Evolutionary conservation across 1,139 yeast genomes (phyloP).

Genomic region (Taiozyma sp.): DNA sequence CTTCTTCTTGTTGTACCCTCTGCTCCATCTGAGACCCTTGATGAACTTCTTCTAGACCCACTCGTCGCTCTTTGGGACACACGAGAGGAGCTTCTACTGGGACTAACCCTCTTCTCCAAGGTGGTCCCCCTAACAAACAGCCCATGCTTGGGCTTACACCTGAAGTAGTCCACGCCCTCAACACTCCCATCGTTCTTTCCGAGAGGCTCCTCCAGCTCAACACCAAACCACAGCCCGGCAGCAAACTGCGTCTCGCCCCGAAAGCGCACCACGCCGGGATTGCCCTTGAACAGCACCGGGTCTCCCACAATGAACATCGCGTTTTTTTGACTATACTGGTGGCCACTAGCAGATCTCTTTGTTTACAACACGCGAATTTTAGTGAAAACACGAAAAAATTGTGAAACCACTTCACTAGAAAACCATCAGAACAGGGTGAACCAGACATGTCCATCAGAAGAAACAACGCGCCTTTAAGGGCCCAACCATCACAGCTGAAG

Average conservation of each 20-base stretch:
- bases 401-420: background rate
- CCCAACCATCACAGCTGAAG: slow-evolving; percentile 32
- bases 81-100: background rate
- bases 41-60: slow-evolving; percentile 1
- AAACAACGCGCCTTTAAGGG: slow-evolving; percentile 3
- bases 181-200: slow-evolving; percentile 86
- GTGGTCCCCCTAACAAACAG: slow-evolving; percentile 44
- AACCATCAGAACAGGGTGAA: background rate
- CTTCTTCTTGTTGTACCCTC: background rate
- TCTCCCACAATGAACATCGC: slow-evolving; percentile 33
- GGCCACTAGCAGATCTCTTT: background rate
- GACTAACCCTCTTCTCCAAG: background rate
- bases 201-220: slow-evolving; percentile 54
- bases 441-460: slow-evolving; percentile 1
- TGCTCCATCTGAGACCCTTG: slow-evolving; percentile 1
- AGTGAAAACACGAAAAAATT: background rate
- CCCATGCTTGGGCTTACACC: slow-evolving; percentile 48
- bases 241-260: slow-evolving; percentile 56
- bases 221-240: slow-evolving; percentile 73
- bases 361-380: background rate
- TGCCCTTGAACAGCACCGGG: slow-evolving; percentile 37
- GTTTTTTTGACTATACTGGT: background rate
- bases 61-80: background rate
- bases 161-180: slow-evolving; percentile 59
- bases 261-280: slow-evolving; percentile 42